Base-by-base conservation (phyloP, 2,329 filamentous ascomycete genomes). In the Penicillium sp. region DNA sequence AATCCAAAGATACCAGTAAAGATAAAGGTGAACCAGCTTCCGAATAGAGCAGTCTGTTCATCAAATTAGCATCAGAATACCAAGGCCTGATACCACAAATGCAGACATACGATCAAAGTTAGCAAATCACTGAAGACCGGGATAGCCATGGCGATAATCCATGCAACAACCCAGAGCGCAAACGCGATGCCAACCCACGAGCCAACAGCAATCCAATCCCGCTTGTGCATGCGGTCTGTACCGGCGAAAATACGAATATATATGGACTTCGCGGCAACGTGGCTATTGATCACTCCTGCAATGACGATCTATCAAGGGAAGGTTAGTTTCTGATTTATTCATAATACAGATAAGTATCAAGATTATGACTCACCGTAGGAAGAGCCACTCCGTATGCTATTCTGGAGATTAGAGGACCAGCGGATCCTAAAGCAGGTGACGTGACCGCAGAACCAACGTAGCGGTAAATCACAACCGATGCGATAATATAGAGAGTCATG, bases 271-370 rank as follows among this genome's bases (percentile, higher is more conserved):
- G 80, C 79, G 4, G 84, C 85, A 2, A 90, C 84, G 57, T 87
- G 84, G 5, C 82, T 86, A 66, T 89, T 87, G 57, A 90, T 86
- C 9, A 90, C 86, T 49, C 87, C 88, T 0, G 87, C 86, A 50
- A 90, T 83, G 44, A 90, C 77, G 60, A 90, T 90, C 3, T 31
- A 14, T 5, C 29, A 5, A 14, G 5, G 1, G 1, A 31, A 31
- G 11, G 13, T 31, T 2, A 31, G 29, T 0, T 4, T 31, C 5
- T 31, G 29, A 10, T 11, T 29, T 10, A 3, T 11, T 14, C 14
- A 31, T 14, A 1, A 31, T 14, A 13, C 11, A 31, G 11, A 31
- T 13, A 1, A 13, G 29, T 13, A 5, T 14, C 11, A 14, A 5
- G 5, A 5, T 31, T 31, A 1, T 31, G 29, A 5, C 29, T 31